Evolutionary conservation across 2,329 filamentous ascomycete genomes (phyloP).

Genomic region (Diaporthe caulivora): DNA sequence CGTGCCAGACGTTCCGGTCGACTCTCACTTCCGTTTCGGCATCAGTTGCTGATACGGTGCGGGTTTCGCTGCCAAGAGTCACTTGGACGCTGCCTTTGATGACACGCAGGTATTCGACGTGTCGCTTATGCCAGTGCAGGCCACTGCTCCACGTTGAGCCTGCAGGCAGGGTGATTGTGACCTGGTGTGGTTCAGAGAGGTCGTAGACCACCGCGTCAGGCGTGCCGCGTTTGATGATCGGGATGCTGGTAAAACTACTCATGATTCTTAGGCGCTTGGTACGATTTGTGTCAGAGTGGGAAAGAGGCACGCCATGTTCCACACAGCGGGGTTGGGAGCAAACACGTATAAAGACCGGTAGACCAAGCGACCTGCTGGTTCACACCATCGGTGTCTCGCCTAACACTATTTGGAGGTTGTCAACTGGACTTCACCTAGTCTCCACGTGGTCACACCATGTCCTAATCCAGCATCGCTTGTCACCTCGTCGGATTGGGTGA

Average conservation of each 20-base stretch:
- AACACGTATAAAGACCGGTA: background rate
- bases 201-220: constrained; percentile 44
- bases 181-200: constrained; percentile 51
- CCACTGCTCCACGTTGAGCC: constrained; percentile 61
- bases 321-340: background rate
- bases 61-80: constrained; percentile 39
- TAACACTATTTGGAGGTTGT: background rate
- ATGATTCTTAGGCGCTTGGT: background rate
- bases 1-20: constrained; percentile 54
- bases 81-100: constrained; percentile 52
- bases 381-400: background rate
- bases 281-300: background rate
- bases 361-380: background rate
- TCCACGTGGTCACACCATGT: constrained; percentile 23
- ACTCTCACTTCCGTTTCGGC: constrained; percentile 50
- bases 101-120: constrained; percentile 60
- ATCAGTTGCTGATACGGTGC: constrained; percentile 42
- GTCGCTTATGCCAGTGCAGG: constrained; percentile 62
- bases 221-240: constrained; percentile 33
- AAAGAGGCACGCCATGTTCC: background rate
- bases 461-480: constrained; percentile 25
- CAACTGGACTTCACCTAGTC: background rate
- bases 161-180: constrained; percentile 57
- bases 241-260: constrained; percentile 17
- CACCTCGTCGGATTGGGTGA: background rate